Conservation (phyloP, 331 rosid species). For the Quercus tomentella region DNA sequence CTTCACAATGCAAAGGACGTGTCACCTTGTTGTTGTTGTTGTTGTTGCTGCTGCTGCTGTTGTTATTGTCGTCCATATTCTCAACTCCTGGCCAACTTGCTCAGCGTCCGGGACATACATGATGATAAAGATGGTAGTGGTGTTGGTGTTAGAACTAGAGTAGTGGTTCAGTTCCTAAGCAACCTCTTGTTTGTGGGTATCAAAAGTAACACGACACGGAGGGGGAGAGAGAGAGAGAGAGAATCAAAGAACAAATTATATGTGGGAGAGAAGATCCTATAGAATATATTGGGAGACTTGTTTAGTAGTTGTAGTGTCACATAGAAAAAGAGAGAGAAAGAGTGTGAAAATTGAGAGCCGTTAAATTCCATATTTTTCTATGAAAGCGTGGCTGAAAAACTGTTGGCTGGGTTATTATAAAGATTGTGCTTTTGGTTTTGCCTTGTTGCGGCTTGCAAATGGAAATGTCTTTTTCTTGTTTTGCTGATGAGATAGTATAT, state of each 20-base stretch:
- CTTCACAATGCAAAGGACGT: conserved; percentile 63
- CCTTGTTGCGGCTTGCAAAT: neutral
- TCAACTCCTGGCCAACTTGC: conserved; percentile 45
- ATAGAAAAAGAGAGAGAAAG: conserved; percentile 2
- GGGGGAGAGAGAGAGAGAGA: neutral
- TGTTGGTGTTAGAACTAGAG: neutral
- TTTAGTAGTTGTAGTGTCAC: conserved; percentile 3
- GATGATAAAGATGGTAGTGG: conserved; percentile 16
- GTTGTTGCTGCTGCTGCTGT: neutral
- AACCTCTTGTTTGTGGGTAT: conserved; percentile 33
- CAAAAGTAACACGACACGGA: conserved; percentile 19
- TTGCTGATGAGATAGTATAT: neutral
- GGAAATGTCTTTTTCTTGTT: neutral
- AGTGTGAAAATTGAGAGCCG: conserved; percentile 18
- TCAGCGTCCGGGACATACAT: conserved; percentile 77
- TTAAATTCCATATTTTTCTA: conserved; percentile 50
- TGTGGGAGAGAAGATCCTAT: conserved; percentile 52
- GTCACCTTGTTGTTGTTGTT: conserved; percentile 25
- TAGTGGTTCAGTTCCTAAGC: conserved; percentile 19
- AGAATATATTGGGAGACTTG: conserved; percentile 44
- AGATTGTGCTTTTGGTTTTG: neutral
- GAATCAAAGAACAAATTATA: conserved; percentile 4
- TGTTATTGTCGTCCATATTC: conserved; percentile 19
- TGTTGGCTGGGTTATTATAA: conserved; percentile 29
- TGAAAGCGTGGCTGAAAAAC: conserved; percentile 65